These are phyloP conservation scores for Globisporangium spinosum DNA, from an alignment of 352 stramenopile species.

Conservation along the genomic window DNA sequence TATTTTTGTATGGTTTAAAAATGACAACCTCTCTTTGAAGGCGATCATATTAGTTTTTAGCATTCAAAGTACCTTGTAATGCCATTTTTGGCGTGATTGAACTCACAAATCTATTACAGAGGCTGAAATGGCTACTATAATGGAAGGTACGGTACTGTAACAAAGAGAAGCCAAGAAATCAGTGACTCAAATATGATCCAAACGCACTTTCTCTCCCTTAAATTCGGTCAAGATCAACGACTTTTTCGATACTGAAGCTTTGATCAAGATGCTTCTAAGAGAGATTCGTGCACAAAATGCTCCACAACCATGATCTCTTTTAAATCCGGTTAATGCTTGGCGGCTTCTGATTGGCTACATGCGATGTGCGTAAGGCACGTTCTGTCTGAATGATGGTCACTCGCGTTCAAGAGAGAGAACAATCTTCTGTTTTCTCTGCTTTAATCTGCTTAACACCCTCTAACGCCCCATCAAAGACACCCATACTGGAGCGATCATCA, in stretches of 20 bases:
- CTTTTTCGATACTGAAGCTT: too few relatives aligned
- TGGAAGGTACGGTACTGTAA: background rate
- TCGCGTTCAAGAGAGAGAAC: background rate
- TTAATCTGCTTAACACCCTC: slow-evolving; percentile 21
- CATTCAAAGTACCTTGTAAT: background rate
- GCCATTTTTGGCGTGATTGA: background rate
- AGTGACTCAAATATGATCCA: too few relatives aligned
- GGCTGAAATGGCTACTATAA: background rate
- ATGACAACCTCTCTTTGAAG: too few relatives aligned
- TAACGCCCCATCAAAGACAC: slow-evolving; percentile 15
- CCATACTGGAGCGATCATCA: background rate
- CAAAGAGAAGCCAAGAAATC: too few relatives aligned
- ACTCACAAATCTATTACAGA: background rate
- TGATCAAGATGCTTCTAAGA: too few relatives aligned
- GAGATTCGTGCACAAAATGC: too few relatives aligned
- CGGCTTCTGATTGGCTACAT: slow-evolving; percentile 12
- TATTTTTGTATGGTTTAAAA: too few relatives aligned
- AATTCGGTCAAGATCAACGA: too few relatives aligned
- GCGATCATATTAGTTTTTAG: too few relatives aligned
- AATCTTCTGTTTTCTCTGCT: background rate
- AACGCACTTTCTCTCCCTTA: too few relatives aligned
- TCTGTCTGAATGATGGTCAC: slow-evolving; percentile 3
- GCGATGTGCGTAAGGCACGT: background rate
- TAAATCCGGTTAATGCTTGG: background rate
- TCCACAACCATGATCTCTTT: too few relatives aligned